These are phyloP conservation scores for Cryptococcus amylolentus DNA, from an alignment of 1,284 basidiomycete species.

Conservation along the genomic window DNA sequence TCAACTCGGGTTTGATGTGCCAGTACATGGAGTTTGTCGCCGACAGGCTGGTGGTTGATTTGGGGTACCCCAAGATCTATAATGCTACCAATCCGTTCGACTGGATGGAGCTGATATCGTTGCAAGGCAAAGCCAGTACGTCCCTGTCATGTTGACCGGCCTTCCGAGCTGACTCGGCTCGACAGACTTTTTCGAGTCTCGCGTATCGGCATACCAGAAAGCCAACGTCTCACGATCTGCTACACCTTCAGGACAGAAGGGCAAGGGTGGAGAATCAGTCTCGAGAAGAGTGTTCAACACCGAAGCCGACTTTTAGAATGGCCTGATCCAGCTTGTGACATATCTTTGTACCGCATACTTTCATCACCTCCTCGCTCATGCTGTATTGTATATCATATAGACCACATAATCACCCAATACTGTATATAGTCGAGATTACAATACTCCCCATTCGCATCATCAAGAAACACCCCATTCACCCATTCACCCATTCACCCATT, in stretches of 20 bases:
- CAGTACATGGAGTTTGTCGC: slow-evolving; percentile 97
- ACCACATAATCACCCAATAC: neutral
- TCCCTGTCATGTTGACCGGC: neutral
- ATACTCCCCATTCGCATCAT: neutral
- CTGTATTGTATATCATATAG: neutral
- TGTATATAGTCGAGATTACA: neutral
- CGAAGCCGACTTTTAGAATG: slow-evolving; percentile 23
- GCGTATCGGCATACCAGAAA: slow-evolving; percentile 45
- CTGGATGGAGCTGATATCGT: slow-evolving; percentile 89
- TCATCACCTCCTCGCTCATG: neutral
- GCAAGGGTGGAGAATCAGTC: slow-evolving; percentile 1
- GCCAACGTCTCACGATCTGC: slow-evolving; percentile 40
- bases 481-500: neutral
- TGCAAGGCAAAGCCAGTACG: slow-evolving; percentile 57
- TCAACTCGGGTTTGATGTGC: slow-evolving; percentile 65
- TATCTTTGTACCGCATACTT: neutral
- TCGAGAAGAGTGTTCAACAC: slow-evolving; percentile 20
- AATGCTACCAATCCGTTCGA: slow-evolving; percentile 65
- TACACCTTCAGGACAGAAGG: slow-evolving; percentile 20
- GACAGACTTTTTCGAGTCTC: slow-evolving; percentile 46
- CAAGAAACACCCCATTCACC: neutral
- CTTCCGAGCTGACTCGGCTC: neutral
- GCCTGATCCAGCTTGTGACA: neutral
- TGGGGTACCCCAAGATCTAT: slow-evolving; percentile 76
- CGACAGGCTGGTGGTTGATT: slow-evolving; percentile 73